A percentile compares a stretch with the other conserved stretches of the same genome.
phyloP scores from a whole-genome alignment of 192 early-diverging fungal genomes.

The Linnemannia zychae region DNA sequence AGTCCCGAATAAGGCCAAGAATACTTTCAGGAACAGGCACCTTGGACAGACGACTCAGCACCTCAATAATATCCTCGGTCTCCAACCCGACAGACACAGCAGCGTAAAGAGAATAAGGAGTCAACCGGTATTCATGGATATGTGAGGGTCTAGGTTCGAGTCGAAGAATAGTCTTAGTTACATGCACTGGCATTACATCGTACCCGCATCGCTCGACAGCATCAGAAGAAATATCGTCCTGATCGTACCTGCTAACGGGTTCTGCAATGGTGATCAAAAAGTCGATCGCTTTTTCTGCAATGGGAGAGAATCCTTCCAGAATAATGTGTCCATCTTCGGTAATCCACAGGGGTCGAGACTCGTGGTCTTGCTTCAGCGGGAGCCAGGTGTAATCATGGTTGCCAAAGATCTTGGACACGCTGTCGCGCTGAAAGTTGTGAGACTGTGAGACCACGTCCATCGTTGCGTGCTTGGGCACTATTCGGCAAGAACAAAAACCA shows the following conservation, averaged over 20 bases:
- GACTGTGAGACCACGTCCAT: conserved; percentile 37
- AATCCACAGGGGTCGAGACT: conserved; percentile 92
- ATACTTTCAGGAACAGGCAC: conserved; percentile 83
- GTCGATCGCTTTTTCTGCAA: conserved; percentile 96
- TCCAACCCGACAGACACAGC: conserved; percentile 98
- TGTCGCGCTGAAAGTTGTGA: conserved; percentile 59
- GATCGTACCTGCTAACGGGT: conserved; percentile 83
- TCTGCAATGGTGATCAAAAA: conserved; percentile 97
- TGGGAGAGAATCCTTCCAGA: conserved; percentile 97
- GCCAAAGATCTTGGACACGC: conserved; percentile 74
- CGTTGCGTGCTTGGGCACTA: conserved; percentile 46
- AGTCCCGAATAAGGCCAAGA: conserved; percentile 80
- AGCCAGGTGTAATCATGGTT: conserved; percentile 82
- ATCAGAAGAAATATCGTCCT: conserved; percentile 33
- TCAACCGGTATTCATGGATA: conserved; percentile 96
- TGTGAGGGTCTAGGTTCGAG: conserved; percentile 65
- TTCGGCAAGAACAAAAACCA: neutral
- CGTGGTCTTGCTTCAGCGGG: conserved; percentile 90
- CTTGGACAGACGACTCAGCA: conserved; percentile 92
- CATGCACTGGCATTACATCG: neutral
- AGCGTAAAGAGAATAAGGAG: conserved; percentile 95
- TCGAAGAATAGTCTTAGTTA: neutral
- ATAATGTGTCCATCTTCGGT: conserved; percentile 87
- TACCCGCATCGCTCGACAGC: neutral
- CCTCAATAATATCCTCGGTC: conserved; percentile 91